Conservation (phyloP, 345 rosid genomes). For the Bruguiera sexangula region DNA sequence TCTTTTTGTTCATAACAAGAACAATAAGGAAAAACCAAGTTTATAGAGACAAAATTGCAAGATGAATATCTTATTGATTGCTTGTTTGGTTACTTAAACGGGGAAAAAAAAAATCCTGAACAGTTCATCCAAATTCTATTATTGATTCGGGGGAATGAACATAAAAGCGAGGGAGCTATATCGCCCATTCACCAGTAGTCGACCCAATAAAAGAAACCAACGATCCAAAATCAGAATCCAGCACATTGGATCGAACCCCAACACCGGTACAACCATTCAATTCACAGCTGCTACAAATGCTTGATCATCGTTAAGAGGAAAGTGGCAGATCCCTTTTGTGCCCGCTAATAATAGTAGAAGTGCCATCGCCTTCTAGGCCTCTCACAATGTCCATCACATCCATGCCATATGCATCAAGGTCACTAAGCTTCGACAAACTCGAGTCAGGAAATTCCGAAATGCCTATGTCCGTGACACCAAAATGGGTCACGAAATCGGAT, state of each 20-base stretch:
- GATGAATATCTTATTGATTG: too few relatives aligned
- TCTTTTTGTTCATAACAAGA: too few relatives aligned
- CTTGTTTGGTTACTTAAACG: too few relatives aligned
- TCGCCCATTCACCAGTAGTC: conserved; percentile 5
- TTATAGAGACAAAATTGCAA: too few relatives aligned
- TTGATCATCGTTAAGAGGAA: background rate
- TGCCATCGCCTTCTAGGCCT: background rate
- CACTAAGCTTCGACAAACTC: background rate
- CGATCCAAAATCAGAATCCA: conserved; percentile 22
- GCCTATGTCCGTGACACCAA: background rate
- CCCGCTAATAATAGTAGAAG: background rate
- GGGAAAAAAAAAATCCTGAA: too few relatives aligned
- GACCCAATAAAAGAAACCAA: conserved; percentile 10
- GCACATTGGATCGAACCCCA: background rate
- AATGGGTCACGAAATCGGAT: background rate
- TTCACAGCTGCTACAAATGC: background rate
- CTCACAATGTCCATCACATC: background rate
- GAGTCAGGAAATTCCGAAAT: conserved; percentile 9
- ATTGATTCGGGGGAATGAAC: background rate
- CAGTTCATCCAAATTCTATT: too few relatives aligned
- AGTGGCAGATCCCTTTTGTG: background rate
- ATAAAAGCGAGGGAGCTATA: background rate
- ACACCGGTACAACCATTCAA: conserved; percentile 2
- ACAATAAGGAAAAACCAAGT: too few relatives aligned
- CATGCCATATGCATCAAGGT: background rate